A percentile compares a stretch with the other conserved stretches of the same genome.
Conservation (phyloP, 2,329 filamentous ascomycete genomes). For the Fonsecaea multimorphosa region DNA sequence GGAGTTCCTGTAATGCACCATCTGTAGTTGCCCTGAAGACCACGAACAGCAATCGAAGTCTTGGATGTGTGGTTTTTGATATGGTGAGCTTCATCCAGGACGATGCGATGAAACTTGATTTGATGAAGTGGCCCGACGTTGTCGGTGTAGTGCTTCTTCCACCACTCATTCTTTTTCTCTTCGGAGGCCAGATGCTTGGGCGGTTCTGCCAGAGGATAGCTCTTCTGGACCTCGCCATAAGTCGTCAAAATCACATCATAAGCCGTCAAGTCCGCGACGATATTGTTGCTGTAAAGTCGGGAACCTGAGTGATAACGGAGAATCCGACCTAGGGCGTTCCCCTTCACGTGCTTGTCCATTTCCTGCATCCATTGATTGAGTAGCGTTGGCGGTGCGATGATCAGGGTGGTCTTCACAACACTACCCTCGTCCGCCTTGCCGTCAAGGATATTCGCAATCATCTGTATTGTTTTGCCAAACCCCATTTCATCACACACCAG, state of each 20-base stretch:
- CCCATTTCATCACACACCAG: constrained; percentile 52
- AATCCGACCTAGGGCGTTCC: constrained; percentile 36
- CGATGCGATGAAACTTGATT: constrained; percentile 47
- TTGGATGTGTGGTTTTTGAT: constrained; percentile 47
- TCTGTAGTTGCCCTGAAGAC: constrained; percentile 45
- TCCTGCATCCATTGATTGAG: constrained; percentile 46
- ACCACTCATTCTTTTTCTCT: constrained; percentile 40
- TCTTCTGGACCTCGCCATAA: constrained; percentile 46
- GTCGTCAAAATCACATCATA: constrained; percentile 47
- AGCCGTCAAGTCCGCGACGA: constrained; percentile 32
- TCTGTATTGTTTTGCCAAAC: constrained; percentile 49
- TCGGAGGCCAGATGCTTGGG: constrained; percentile 34
- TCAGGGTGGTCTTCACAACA: constrained; percentile 45
- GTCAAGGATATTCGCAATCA: constrained; percentile 50
- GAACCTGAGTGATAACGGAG: constrained; percentile 40
- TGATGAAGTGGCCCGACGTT: constrained; percentile 45
- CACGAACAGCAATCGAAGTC: constrained; percentile 47
- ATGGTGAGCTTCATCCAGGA: constrained; percentile 47
- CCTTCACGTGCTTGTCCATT: constrained; percentile 44
- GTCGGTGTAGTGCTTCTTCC: constrained; percentile 37
- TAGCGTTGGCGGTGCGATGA: constrained; percentile 47
- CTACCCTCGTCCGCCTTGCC: constrained; percentile 35
- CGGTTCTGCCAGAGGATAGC: constrained; percentile 42
- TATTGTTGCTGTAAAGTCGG: constrained; percentile 36
- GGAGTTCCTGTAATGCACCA: constrained; percentile 51